phyloP scores from a whole-genome alignment of 2,329 filamentous ascomycete genomes.

The Diaporthe humulicola region DNA sequence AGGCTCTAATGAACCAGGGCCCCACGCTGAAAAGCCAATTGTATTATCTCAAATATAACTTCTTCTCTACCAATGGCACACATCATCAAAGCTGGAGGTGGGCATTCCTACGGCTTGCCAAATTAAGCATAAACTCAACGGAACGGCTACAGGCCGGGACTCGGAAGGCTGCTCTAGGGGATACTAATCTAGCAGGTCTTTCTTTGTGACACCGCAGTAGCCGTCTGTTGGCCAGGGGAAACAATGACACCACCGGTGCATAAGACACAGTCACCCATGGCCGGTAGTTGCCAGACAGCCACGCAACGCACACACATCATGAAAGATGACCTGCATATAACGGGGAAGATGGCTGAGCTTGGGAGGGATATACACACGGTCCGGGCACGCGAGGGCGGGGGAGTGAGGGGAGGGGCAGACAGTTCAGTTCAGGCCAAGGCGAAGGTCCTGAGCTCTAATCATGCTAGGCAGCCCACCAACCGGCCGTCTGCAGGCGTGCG shows the following conservation, averaged over 20 bases:
- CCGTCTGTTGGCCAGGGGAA: not conserved
- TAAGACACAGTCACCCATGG: not conserved
- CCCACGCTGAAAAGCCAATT: not conserved
- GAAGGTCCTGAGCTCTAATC: constrained; percentile 9
- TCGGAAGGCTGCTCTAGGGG: not conserved
- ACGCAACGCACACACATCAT: not conserved
- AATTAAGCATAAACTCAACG: not conserved
- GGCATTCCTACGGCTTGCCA: not conserved
- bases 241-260: constrained; percentile 15
- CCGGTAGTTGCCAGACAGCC: constrained; percentile 2
- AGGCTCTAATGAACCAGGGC: not conserved
- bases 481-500: constrained; percentile 11
- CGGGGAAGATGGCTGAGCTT: not conserved
- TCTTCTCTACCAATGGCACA: not conserved
- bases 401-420: constrained; percentile 10
- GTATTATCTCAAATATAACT: not conserved
- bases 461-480: constrained; percentile 22
- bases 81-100: not conserved
- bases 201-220: constrained; percentile 12
- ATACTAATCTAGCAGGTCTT: not conserved
- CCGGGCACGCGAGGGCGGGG: not conserved
- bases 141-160: not conserved
- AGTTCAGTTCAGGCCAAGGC: constrained; percentile 14
- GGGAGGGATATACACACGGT: not conserved
- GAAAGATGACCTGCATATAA: constrained; percentile 7